Conservation (phyloP, 176 grass and related monocot genomes). For the Phragmites australis region DNA sequence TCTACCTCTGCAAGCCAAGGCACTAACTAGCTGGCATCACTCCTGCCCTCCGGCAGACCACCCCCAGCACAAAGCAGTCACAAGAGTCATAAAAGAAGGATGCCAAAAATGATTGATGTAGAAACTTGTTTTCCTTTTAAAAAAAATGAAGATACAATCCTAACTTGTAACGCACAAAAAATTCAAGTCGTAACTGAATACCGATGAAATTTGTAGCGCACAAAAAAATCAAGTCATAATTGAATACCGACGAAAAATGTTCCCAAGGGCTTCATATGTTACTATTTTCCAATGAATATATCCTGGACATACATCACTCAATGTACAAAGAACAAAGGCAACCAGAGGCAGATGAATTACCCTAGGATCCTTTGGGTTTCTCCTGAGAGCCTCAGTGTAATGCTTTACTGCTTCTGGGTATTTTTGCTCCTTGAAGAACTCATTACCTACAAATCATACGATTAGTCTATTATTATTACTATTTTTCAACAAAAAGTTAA, state of each 20-base stretch:
- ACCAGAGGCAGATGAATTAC: slow-evolving; percentile 49
- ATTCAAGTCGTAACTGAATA: neutral
- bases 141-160: neutral
- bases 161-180: neutral
- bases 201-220: neutral
- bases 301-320: neutral
- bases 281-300: neutral
- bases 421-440: slow-evolving; percentile 86
- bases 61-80: neutral
- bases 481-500: no score
- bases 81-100: neutral
- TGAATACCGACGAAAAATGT: neutral
- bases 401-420: slow-evolving; percentile 95
- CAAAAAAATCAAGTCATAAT: neutral
- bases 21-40: neutral
- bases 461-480: neutral
- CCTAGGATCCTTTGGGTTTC: slow-evolving; percentile 88
- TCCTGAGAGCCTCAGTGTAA: slow-evolving; percentile 91
- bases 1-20: neutral
- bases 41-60: neutral
- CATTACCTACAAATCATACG: slow-evolving; percentile 63
- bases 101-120: neutral
- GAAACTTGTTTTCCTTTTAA: neutral
- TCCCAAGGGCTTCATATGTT: neutral
- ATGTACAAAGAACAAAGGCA: neutral